phyloP scores from a whole-genome alignment of 106 monocot genomes.

The Acanthochlamys bracteata region DNA sequence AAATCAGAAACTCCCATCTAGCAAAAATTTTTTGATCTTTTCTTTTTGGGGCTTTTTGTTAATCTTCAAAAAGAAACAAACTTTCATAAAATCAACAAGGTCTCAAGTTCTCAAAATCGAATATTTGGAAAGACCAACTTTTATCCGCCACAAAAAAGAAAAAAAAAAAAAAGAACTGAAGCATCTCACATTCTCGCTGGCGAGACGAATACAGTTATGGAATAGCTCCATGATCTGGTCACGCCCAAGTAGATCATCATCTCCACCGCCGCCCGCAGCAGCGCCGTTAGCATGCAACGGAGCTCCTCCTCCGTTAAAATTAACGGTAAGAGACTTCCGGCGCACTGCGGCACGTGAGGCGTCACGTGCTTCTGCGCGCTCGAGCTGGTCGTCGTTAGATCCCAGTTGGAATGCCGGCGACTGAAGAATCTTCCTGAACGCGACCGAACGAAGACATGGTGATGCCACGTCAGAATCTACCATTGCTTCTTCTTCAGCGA shows the following conservation, averaged over 20 bases:
- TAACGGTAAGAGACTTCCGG: conserved; percentile 22
- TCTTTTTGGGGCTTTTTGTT: too few species aligned
- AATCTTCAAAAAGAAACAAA: too few species aligned
- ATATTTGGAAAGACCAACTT: conserved; percentile 3
- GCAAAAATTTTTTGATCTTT: background rate
- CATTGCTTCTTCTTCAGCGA: too few species aligned
- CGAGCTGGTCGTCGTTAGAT: conserved; percentile 93
- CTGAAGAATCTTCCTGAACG: background rate
- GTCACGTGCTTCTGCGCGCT: conserved; percentile 78
- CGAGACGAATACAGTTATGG: conserved; percentile 97
- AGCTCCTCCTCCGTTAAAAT: background rate
- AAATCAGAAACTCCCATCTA: background rate
- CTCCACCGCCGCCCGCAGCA: too few species aligned
- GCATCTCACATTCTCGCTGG: conserved; percentile 65
- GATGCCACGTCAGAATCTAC: too few species aligned
- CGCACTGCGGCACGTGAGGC: conserved; percentile 51
- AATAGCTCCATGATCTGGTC: conserved; percentile 86
- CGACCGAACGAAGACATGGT: too few species aligned
- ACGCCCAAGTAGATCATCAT: conserved; percentile 28
- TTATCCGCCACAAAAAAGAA: background rate
- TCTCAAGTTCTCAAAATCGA: too few species aligned
- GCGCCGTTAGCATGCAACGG: conserved; percentile 1
- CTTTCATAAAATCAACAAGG: too few species aligned
- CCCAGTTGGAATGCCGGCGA: conserved; percentile 23
- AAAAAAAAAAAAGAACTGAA: background rate